Conservation (phyloP, 331 rosid species). For the Pyrus hybrid region DNA sequence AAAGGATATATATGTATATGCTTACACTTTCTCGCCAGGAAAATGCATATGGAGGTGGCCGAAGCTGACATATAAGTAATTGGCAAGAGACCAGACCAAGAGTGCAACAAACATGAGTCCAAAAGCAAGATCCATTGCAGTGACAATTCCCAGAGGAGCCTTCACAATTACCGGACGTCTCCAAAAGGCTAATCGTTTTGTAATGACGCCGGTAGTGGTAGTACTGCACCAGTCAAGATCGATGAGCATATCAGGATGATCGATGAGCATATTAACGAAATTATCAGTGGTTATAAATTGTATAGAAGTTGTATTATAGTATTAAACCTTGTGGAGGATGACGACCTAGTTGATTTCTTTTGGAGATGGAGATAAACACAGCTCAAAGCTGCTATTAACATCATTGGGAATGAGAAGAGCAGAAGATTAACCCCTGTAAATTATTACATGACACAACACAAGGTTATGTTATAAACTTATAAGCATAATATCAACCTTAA, state of each 20-base stretch:
- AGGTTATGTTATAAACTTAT: not conserved
- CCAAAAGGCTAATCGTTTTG: conserved; percentile 1
- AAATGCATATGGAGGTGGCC: conserved; percentile 33
- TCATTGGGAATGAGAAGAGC: conserved; percentile 58
- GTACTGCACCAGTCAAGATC: not conserved
- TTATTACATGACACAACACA: too few species aligned
- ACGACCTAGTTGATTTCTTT: conserved; percentile 6
- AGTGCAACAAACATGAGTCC: conserved; percentile 40
- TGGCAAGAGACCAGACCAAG: conserved; percentile 57
- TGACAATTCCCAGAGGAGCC: conserved; percentile 51
- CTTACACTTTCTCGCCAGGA: conserved; percentile 34
- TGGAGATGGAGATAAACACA: conserved; percentile 56
- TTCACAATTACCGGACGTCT: conserved; percentile 41
- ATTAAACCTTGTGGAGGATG: not conserved
- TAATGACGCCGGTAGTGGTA: not conserved
- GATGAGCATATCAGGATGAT: not conserved
- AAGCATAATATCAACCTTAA: too few species aligned
- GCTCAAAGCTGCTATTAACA: conserved; percentile 49
- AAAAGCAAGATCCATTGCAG: conserved; percentile 42
- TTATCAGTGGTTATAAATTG: not conserved
- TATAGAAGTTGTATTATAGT: not conserved
- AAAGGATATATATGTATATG: not conserved
- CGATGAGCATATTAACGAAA: too few species aligned
- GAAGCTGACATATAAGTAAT: conserved; percentile 52
- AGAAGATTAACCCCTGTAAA: conserved; percentile 54